phyloP scores from a whole-genome alignment of 768 basidiomycete species.

The Daedaleopsis nitida region DNA sequence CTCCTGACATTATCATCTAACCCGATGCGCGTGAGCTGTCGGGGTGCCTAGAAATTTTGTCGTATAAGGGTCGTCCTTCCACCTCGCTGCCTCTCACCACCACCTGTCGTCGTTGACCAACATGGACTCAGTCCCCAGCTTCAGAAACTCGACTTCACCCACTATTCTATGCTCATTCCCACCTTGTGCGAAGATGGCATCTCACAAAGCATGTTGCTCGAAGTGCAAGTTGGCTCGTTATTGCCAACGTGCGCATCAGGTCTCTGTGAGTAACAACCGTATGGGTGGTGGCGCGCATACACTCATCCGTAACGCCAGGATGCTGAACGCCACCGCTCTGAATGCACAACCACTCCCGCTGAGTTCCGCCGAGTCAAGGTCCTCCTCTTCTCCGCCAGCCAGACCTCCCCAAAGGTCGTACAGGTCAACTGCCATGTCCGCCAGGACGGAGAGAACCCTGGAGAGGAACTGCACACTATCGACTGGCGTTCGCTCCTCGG shows the following conservation, averaged over 20 bases:
- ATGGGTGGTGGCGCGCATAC: background rate
- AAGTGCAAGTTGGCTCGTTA: background rate
- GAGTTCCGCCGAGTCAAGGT: background rate
- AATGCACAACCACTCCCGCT: background rate
- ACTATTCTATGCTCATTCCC: no score
- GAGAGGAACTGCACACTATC: background rate
- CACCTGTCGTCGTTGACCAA: no score
- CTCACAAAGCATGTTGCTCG: background rate
- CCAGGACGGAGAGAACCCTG: background rate
- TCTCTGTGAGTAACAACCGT: background rate
- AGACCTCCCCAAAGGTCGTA: background rate
- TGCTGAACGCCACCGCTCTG: background rate
- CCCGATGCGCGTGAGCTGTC: no score
- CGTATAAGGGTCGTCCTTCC: no score
- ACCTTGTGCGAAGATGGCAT: no score
- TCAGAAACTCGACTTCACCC: no score
- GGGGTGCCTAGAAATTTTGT: no score
- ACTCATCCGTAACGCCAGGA: background rate
- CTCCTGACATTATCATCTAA: no score
- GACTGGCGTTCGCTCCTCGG: background rate
- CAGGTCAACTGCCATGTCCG: constrained; percentile 1
- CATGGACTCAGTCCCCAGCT: no score
- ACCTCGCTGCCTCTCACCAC: no score
- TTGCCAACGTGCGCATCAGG: background rate
- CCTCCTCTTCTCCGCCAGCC: background rate